These are phyloP conservation scores for Vickermania spadyakhi DNA, from an alignment of 208 protist species.

Conservation along the genomic window DNA sequence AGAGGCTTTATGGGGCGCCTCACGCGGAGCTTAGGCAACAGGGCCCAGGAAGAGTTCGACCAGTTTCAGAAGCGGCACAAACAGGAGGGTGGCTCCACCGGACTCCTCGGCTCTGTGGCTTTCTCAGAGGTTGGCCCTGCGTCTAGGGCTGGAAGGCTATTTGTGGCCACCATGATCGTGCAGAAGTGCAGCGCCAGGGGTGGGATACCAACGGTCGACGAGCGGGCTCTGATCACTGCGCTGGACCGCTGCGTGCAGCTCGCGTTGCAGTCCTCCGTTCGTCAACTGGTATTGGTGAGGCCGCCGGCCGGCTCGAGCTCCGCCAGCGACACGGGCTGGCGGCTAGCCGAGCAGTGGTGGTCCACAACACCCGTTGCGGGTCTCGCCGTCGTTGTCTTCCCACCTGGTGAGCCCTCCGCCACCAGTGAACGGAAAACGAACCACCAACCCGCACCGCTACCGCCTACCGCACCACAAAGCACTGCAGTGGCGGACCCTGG, in stretches of 20 bases:
- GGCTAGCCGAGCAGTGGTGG: too few species aligned
- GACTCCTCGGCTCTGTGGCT: conserved; percentile 24
- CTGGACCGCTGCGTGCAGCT: conserved; percentile 14
- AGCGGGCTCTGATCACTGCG: conserved; percentile 12
- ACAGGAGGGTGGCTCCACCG: neutral
- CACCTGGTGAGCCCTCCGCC: too few species aligned
- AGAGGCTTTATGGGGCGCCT: conserved; percentile 40
- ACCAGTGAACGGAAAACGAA: too few species aligned
- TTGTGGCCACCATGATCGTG: conserved; percentile 27
- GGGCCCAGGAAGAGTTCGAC: conserved; percentile 18
- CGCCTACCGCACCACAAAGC: too few species aligned
- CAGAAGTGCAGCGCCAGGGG: conserved; percentile 17
- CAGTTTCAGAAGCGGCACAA: too few species aligned
- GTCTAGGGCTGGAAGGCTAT: conserved; percentile 18
- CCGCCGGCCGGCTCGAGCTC: too few species aligned
- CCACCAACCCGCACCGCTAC: too few species aligned
- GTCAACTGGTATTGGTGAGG: conserved; percentile 19
- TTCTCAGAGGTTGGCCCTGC: conserved; percentile 15
- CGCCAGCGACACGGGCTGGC: too few species aligned
- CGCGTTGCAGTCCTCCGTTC: conserved; percentile 13
- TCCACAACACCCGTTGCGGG: too few species aligned
- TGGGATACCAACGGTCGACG: conserved; percentile 17
- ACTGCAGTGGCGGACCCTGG: too few species aligned
- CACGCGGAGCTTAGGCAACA: conserved; percentile 15
- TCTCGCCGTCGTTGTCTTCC: too few species aligned